These are phyloP conservation scores for Brassica juncea DNA, from an alignment of 345 rosid species.

Conservation along the genomic window DNA sequence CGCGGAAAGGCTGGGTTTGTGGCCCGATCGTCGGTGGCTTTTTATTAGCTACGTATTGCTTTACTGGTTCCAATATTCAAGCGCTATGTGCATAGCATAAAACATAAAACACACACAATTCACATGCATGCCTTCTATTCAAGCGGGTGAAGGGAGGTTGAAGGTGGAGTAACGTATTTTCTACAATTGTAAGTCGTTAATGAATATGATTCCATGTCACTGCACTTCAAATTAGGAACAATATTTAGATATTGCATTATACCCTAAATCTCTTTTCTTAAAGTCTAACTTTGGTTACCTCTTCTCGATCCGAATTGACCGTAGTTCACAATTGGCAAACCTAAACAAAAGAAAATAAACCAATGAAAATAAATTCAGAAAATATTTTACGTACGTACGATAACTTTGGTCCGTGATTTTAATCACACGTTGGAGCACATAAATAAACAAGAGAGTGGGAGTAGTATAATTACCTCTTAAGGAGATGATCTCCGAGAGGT, in stretches of 20 bases:
- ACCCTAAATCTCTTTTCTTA: neutral
- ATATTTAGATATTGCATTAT: neutral
- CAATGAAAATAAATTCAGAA: neutral
- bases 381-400: neutral
- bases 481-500: constrained; percentile 8
- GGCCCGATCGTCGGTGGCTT: neutral
- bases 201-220: constrained; percentile 26
- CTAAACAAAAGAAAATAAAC: constrained; percentile 1
- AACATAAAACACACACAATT: neutral
- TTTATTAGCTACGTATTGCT: neutral
- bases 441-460: neutral
- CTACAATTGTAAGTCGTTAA: constrained; percentile 12
- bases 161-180: constrained; percentile 23
- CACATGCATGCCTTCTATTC: constrained; percentile 14
- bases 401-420: neutral
- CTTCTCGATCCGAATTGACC: constrained; percentile 22
- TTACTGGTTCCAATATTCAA: neutral
- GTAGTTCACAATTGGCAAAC: constrained; percentile 39
- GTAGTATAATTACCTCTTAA: constrained; percentile 17
- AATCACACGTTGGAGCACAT: neutral
- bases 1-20: no score
- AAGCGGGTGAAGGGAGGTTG: constrained; percentile 8
- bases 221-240: constrained; percentile 10
- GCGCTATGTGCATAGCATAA: neutral
- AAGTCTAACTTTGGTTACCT: neutral